phyloP scores from a whole-genome alignment of 2,329 filamentous ascomycete genomes.

The Cercospora sojina region DNA sequence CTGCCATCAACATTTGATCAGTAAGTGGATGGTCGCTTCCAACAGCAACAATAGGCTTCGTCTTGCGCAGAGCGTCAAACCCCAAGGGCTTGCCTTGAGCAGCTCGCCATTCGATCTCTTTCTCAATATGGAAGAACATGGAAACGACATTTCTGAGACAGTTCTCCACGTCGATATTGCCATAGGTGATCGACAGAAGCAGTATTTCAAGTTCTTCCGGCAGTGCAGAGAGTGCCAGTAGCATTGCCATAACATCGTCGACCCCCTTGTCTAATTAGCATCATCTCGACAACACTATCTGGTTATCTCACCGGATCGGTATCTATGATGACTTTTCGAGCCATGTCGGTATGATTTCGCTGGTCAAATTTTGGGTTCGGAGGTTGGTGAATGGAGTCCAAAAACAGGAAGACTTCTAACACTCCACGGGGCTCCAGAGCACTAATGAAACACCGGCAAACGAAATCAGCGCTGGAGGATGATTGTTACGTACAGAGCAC shows the following conservation, averaged over 20 bases:
- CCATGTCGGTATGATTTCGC: conserved; percentile 39
- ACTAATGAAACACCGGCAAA: neutral
- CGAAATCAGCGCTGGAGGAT: neutral
- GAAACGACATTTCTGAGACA: conserved; percentile 87
- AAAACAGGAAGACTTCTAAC: neutral
- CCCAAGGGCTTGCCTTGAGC: conserved; percentile 65
- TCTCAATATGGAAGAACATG: conserved; percentile 87
- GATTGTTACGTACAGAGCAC: conserved; percentile 1
- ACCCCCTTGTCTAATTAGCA: conserved; percentile 57
- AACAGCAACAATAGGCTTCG: conserved; percentile 73
- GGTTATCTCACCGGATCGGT: conserved; percentile 74
- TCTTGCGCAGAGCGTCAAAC: conserved; percentile 69
- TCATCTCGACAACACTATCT: neutral
- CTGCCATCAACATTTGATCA: conserved; percentile 67
- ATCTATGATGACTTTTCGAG: conserved; percentile 78
- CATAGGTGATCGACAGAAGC: conserved; percentile 86
- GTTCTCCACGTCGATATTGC: conserved; percentile 84
- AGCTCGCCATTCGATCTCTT: conserved; percentile 81
- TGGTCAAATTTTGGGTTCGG: conserved; percentile 13
- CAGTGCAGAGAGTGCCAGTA: conserved; percentile 78
- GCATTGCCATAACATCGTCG: conserved; percentile 85
- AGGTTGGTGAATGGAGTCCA: neutral
- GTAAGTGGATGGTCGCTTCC: conserved; percentile 83
- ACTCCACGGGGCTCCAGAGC: neutral
- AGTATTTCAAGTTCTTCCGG: conserved; percentile 82